phyloP scores from a whole-genome alignment of 768 basidiomycete species.

The Russula sp. region DNA sequence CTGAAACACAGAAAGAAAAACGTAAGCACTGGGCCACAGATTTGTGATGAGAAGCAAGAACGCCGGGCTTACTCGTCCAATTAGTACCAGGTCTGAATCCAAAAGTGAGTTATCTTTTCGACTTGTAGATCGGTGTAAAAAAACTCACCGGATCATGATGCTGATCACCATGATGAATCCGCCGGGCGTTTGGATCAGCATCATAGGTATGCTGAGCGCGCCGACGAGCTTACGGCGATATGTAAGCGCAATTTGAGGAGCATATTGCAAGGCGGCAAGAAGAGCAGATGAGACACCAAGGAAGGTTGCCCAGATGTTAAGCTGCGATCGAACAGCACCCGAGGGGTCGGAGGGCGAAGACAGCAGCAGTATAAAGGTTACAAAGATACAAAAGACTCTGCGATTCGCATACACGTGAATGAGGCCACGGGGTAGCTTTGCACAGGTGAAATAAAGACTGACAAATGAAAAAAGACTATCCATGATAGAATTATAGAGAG shows the following conservation, averaged over 20 bases:
- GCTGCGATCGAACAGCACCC: slow-evolving; percentile 39
- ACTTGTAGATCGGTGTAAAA: slow-evolving; percentile 12
- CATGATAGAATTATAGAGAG: slow-evolving; percentile 74
- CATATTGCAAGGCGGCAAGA: slow-evolving; percentile 81
- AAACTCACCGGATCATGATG: slow-evolving; percentile 61
- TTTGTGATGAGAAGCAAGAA: slow-evolving; percentile 1
- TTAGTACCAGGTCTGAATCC: slow-evolving; percentile 65
- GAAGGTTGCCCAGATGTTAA: slow-evolving; percentile 74
- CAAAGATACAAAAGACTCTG: slow-evolving; percentile 55
- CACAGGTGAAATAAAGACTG: slow-evolving; percentile 34
- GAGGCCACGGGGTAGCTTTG: slow-evolving; percentile 8
- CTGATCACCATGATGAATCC: slow-evolving; percentile 82
- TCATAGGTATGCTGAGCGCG: slow-evolving; percentile 91
- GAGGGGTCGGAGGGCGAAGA: slow-evolving; percentile 43
- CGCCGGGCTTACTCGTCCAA: slow-evolving; percentile 65
- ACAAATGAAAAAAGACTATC: slow-evolving; percentile 74
- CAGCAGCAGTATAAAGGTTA: slow-evolving; percentile 60
- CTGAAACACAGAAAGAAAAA: slow-evolving; percentile 38
- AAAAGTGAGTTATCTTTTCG: not conserved
- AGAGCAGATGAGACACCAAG: slow-evolving; percentile 78
- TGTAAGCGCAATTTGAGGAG: slow-evolving; percentile 82
- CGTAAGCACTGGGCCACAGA: not conserved
- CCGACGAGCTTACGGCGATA: slow-evolving; percentile 80
- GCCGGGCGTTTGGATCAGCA: slow-evolving; percentile 92
- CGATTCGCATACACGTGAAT: slow-evolving; percentile 19